Conservation (phyloP, 2,329 filamentous ascomycete genomes). For the Orbilia javanica region DNA sequence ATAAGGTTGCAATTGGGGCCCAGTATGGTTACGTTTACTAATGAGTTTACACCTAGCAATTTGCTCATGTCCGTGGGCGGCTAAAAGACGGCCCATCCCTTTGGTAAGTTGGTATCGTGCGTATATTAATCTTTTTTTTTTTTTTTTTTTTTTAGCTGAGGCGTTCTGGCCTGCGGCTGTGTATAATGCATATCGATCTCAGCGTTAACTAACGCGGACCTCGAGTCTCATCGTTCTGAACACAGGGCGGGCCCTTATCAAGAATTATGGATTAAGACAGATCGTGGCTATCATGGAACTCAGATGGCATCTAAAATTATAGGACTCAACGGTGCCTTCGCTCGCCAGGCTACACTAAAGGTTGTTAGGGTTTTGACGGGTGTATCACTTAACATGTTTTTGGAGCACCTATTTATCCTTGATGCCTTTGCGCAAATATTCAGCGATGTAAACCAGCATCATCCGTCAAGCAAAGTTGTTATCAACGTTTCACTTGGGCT, state of each 20-base stretch:
- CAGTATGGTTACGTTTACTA: not conserved
- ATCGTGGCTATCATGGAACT: not conserved
- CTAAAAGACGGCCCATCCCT: not conserved
- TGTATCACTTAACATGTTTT: too few species aligned
- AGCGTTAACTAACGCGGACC: not conserved
- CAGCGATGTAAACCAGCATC: too few species aligned
- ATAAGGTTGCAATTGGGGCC: not conserved
- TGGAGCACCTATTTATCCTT: too few species aligned
- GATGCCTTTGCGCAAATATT: too few species aligned
- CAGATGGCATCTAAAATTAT: not conserved
- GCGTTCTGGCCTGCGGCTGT: too few species aligned
- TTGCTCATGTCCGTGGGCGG: not conserved
- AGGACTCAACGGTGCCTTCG: not conserved
- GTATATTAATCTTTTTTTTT: too few species aligned
- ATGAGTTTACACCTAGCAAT: not conserved
- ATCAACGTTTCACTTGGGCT: too few species aligned
- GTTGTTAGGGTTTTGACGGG: not conserved
- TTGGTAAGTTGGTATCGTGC: not conserved
- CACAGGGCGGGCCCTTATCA: slow-evolving; percentile 10
- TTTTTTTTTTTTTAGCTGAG: not conserved
- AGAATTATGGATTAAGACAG: not conserved
- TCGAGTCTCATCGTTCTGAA: not conserved
- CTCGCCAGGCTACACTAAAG: not conserved
- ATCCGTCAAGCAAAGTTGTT: too few species aligned
- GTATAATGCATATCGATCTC: too few species aligned